Conservation (phyloP, 371 early-diverging fungal genomes). For the Coemansia sp. region DNA sequence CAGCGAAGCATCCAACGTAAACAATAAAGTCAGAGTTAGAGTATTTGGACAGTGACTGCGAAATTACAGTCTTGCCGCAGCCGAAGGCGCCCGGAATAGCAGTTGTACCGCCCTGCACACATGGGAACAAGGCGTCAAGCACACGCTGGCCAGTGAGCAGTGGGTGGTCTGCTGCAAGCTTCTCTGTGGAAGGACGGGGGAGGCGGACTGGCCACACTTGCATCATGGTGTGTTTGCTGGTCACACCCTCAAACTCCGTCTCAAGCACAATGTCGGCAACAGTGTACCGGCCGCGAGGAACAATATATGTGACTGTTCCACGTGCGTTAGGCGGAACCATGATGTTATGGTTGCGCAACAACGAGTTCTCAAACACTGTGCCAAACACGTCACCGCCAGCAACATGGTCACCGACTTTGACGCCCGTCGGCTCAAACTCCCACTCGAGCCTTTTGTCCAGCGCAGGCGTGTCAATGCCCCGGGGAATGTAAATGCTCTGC, state of each 20-base stretch:
- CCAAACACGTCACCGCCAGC: conserved; percentile 99
- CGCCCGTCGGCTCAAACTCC: conserved; percentile 87
- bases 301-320: conserved; percentile 96
- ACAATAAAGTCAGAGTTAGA: conserved; percentile 99
- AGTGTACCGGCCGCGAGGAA: conserved; percentile 93
- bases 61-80: conserved; percentile 99
- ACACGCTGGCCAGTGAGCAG: conserved; percentile 99
- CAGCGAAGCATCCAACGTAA: conserved; percentile 90
- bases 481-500: conserved; percentile 98
- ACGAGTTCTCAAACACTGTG: conserved; percentile 93
- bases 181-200: conserved; percentile 97
- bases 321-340: conserved; percentile 94
- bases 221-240: conserved; percentile 88
- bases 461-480: conserved; percentile 97
- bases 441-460: conserved; percentile 89
- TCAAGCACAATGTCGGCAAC: conserved; percentile 91
- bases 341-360: conserved; percentile 89
- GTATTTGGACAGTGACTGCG: conserved; percentile 99
- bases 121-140: conserved; percentile 99
- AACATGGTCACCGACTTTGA: conserved; percentile 82
- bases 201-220: conserved; percentile 99
- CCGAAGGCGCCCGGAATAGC: conserved; percentile 99
- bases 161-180: conserved; percentile 95
- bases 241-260: conserved; percentile 92
- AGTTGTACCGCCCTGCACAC: conserved; percentile 99